These are phyloP conservation scores for Candida odintsovae DNA, from an alignment of 805 yeast species.

Conservation along the genomic window DNA sequence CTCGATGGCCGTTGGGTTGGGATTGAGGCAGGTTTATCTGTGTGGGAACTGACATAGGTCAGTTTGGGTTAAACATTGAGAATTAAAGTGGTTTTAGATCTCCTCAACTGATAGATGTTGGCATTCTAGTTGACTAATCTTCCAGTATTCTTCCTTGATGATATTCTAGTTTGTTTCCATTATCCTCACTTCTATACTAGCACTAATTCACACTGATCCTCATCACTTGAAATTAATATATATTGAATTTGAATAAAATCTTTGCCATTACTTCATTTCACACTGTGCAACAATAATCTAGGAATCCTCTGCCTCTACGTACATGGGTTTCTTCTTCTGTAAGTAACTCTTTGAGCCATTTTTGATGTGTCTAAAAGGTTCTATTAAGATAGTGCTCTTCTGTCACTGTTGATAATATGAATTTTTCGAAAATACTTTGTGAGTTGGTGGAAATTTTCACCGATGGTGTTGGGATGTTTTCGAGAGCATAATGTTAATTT, in stretches of 20 bases:
- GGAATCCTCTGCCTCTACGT: conserved; percentile 36
- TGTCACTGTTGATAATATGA: neutral
- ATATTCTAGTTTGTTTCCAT: neutral
- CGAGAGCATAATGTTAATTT: neutral
- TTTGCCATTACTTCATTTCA: neutral
- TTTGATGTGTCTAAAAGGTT: conserved; percentile 22
- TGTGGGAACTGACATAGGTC: too few species aligned
- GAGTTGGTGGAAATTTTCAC: conserved; percentile 2
- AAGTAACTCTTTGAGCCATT: conserved; percentile 99
- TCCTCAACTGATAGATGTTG: neutral
- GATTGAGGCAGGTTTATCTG: too few species aligned
- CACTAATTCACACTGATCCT: neutral
- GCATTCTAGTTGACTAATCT: too few species aligned
- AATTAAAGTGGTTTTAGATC: neutral
- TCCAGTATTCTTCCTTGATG: neutral
- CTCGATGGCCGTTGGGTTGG: too few species aligned
- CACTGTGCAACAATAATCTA: neutral
- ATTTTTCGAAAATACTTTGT: neutral
- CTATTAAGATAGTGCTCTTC: neutral
- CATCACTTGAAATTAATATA: neutral
- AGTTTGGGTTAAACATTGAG: neutral
- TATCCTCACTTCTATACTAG: neutral
- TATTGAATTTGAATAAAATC: neutral
- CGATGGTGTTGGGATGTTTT: conserved; percentile 8
- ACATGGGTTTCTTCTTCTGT: conserved; percentile 99